Base-by-base conservation (phyloP, 1,284 basidiomycete genomes). In the Malassezia dermatis region DNA sequence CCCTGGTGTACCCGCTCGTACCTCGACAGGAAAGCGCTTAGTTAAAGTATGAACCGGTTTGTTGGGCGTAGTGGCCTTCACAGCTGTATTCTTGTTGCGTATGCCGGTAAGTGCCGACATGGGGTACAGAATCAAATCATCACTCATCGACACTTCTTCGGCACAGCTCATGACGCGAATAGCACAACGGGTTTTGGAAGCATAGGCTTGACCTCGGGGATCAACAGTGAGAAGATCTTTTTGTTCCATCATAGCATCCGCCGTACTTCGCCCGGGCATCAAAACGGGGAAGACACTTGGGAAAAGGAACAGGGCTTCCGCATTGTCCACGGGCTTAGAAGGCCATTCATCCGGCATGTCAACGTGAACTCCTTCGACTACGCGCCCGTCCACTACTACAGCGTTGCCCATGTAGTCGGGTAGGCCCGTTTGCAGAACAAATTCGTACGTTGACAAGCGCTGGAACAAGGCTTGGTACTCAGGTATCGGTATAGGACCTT, bases 1-100 rank as follows among this genome's bases (percentile, higher is more conserved):
- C 23, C 67, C 64, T 19, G 68, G 53, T 2, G 67, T 66, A 0
- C 62, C 71, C 6, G 67, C 63, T 41, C 41, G 39, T 2, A 56
- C 21, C 28, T 56, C 54, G 2, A 56, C 54, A 4, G 35, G 34
- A n/a, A 49, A 56, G 13, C 26, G 37, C 17, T 39, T 39, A 4
- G 15, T 10, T 3, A 21, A 19, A 7, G 19, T 11, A 6, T 3
- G 24, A 13, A 7, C 4, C 12, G 41, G 4, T 1, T 11, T 8
- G 19, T 27, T 2, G 12, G 46, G 46, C 15, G 12, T n/a, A 6
- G 15, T 13, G 10, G 41, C 15, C 11, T 4, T 27, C 41, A 43
- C 26, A 13, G 10, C 4, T 17, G 27, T 4, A 26, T 21, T 46
- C 15, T 19, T 35, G 8, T 7, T 13, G 11, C 24, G 8, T 13